phyloP scores from a whole-genome alignment of 2,329 filamentous ascomycete genomes.

The Pestalotiopsis sp. region DNA sequence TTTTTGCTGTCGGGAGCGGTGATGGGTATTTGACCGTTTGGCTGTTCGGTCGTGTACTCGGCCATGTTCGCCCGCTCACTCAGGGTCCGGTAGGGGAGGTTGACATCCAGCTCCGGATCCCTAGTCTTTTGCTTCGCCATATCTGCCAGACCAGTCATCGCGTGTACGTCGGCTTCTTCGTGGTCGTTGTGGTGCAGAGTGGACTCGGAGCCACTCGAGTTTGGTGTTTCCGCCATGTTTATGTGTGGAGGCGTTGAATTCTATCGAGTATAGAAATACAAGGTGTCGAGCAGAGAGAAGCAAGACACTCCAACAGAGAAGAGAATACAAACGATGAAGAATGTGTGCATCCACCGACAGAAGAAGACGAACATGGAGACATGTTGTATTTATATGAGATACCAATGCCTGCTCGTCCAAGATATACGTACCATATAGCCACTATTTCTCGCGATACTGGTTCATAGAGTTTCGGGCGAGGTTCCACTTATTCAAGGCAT shows the following conservation, averaged over 20 bases:
- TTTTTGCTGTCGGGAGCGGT: constrained; percentile 21
- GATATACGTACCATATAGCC: not conserved
- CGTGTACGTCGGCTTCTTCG: not conserved
- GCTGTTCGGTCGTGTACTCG: constrained; percentile 68
- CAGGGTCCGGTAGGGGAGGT: constrained; percentile 69
- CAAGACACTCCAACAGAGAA: not conserved
- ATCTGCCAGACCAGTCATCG: not conserved
- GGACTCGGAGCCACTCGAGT: constrained; percentile 5
- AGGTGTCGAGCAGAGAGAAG: not conserved
- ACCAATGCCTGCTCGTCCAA: not conserved
- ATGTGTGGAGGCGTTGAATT: not conserved
- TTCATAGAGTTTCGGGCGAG: constrained; percentile 2
- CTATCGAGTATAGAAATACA: not conserved
- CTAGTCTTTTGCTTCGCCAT: constrained; percentile 7
- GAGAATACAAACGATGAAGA: not conserved
- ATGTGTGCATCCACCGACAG: not conserved
- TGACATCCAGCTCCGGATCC: constrained; percentile 47
- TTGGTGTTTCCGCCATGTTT: not conserved
- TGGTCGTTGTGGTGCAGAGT: not conserved
- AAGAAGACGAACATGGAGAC: not conserved
- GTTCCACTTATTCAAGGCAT: constrained; percentile 5
- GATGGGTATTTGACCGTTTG: constrained; percentile 60
- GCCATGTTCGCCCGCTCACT: constrained; percentile 61
- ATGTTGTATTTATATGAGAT: constrained; percentile 7
- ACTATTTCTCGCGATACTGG: constrained; percentile 4